These are phyloP conservation scores for Sporothrix globosa DNA, from an alignment of 2,329 filamentous ascomycete species.

Conservation along the genomic window DNA sequence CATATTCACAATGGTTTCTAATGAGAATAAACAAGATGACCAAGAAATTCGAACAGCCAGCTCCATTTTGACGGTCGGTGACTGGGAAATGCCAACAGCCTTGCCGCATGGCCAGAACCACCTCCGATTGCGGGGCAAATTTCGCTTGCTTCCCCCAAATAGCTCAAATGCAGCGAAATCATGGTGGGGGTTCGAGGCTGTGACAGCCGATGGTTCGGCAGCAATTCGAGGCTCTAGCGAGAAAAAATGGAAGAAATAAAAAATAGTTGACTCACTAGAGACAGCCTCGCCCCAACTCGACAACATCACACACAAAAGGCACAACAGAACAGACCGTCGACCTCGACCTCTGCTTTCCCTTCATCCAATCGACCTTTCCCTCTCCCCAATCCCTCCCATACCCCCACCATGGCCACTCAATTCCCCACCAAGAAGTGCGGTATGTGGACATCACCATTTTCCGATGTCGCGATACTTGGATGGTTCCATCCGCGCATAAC, in stretches of 20 bases:
- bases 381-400: too few species aligned
- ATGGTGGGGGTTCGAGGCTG: constrained; percentile 7
- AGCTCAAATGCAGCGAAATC: constrained; percentile 5
- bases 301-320: background rate
- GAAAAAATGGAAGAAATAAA: background rate
- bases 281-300: background rate
- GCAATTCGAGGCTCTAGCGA: constrained; percentile 14
- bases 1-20: background rate
- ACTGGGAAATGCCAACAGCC: constrained; percentile 11
- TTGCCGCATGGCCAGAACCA: background rate
- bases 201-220: constrained; percentile 6
- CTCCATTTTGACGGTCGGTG: too few species aligned
- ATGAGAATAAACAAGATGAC: background rate
- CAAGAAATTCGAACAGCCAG: background rate
- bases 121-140: constrained; percentile 28
- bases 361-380: background rate
- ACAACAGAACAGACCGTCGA: background rate
- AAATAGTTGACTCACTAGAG: constrained; percentile 12
- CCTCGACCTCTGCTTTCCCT: background rate
- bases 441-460: constrained; percentile 29
- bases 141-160: constrained; percentile 19
- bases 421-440: constrained; percentile 38
- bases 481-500: background rate
- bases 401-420: constrained; percentile 31
- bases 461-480: background rate